Evolutionary conservation across 129 eudicot genomes (phyloP).

Genomic region (Pseudognaphalium luteoalbum): DNA sequence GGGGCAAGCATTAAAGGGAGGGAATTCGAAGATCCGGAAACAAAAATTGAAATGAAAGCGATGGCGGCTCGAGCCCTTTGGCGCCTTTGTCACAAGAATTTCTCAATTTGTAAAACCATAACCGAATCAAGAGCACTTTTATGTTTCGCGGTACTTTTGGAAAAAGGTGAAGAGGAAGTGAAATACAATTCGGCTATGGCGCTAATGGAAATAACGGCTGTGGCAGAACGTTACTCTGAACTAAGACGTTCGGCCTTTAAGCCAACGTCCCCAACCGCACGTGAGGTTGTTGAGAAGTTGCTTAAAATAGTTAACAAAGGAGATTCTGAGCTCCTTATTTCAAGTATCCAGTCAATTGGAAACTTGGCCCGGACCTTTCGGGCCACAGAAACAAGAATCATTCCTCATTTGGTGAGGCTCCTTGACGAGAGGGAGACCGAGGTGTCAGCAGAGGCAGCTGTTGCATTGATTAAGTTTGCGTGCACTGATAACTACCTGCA

Average conservation of each 20-base stretch:
- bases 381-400: conserved; percentile 62
- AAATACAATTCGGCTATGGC: conserved; percentile 64
- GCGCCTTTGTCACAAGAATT: conserved; percentile 52
- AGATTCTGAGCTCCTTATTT: conserved; percentile 54
- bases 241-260: conserved; percentile 58
- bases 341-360: conserved; percentile 54
- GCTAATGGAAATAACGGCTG: conserved; percentile 63
- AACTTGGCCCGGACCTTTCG: conserved; percentile 66
- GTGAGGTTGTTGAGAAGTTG: conserved; percentile 63
- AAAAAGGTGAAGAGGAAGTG: conserved; percentile 61
- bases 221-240: conserved; percentile 53
- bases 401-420: conserved; percentile 53
- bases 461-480: conserved; percentile 56
- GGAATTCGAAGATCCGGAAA: conserved; percentile 58
- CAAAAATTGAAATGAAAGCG: conserved; percentile 69
- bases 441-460: conserved; percentile 50
- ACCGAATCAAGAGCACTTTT: conserved; percentile 71
- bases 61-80: conserved; percentile 74
- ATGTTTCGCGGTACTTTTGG: conserved; percentile 62
- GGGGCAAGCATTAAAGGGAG: conserved; percentile 69
- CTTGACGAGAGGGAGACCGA: conserved; percentile 65
- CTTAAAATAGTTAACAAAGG: conserved; percentile 48
- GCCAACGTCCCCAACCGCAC: conserved; percentile 64
- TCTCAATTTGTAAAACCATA: conserved; percentile 50
- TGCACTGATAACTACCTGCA: conserved; percentile 62